Conservation (phyloP, 164 flowering plant genomes). For the Tinospora cordifolia region DNA sequence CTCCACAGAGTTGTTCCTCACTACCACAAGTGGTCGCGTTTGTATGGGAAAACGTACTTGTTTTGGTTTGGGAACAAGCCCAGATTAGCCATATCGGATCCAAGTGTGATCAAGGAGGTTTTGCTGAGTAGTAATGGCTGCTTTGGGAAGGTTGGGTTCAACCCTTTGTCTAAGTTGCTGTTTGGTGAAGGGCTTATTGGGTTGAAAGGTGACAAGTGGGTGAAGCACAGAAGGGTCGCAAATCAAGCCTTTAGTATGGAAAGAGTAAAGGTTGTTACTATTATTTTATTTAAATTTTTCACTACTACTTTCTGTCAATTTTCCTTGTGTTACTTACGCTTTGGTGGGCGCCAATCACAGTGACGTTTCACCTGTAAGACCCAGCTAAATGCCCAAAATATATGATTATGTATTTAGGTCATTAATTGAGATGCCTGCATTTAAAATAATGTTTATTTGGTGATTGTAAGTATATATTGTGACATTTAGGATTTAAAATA, state of each 20-base stretch:
- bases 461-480: too few relatives aligned
- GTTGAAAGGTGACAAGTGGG: slow-evolving; percentile 54
- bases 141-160: slow-evolving; percentile 25
- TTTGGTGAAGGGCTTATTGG: slow-evolving; percentile 52
- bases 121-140: slow-evolving; percentile 29
- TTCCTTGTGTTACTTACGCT: background rate
- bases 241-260: slow-evolving; percentile 46
- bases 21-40: slow-evolving; percentile 46
- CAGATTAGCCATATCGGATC: slow-evolving; percentile 46
- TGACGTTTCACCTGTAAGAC: background rate
- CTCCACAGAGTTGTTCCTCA: slow-evolving; percentile 35
- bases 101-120: slow-evolving; percentile 52
- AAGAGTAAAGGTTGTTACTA: slow-evolving; percentile 39
- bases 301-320: too few relatives aligned
- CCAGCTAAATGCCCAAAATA: too few relatives aligned
- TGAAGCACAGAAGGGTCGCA: slow-evolving; percentile 42
- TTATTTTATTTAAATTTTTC: too few relatives aligned
- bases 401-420: too few relatives aligned
- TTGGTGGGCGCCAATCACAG: background rate
- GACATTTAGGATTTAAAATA: too few relatives aligned
- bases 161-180: slow-evolving; percentile 38
- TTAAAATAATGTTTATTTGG: too few relatives aligned
- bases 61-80: slow-evolving; percentile 65
- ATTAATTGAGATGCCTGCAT: too few relatives aligned
- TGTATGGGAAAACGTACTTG: slow-evolving; percentile 51